phyloP scores from a whole-genome alignment of 129 eudicot genomes.

The Dittrichia graveolens region DNA sequence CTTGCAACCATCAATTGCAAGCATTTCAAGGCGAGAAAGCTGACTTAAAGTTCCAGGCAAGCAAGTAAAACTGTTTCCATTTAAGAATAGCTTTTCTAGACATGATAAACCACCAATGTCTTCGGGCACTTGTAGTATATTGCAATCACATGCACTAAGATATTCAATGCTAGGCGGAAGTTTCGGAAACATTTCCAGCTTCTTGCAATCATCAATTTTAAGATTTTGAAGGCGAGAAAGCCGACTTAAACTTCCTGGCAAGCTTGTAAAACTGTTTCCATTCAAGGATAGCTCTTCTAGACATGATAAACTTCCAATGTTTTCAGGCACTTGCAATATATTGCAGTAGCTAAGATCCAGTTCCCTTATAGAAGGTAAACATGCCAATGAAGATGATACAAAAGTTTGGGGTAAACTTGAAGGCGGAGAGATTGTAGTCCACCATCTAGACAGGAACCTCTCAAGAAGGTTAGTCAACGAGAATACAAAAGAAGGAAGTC shows the following conservation, averaged over 20 bases:
- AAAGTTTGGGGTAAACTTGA: neutral
- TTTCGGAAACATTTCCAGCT: constrained; percentile 14
- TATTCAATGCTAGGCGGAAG: neutral
- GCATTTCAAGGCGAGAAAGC: too few species aligned
- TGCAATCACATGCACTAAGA: neutral
- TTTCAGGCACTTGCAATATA: neutral
- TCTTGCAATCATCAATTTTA: neutral
- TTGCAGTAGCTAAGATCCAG: constrained; percentile 1
- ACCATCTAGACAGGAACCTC: neutral
- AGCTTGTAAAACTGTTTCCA: constrained; percentile 14
- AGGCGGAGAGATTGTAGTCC: neutral
- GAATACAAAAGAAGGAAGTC: constrained; percentile 6
- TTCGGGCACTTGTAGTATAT: too few species aligned
- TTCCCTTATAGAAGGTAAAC: neutral
- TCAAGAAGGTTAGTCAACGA: neutral
- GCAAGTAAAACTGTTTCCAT: too few species aligned
- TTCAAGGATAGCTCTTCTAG: neutral
- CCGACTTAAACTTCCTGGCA: constrained; percentile 26
- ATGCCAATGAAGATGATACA: neutral
- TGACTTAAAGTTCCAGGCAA: too few species aligned
- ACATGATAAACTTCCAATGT: constrained; percentile 25
- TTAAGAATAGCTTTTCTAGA: neutral
- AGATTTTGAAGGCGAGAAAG: constrained; percentile 19
- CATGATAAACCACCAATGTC: too few species aligned
- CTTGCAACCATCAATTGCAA: too few species aligned